Evolutionary conservation across 225 moss, liverwort and hornwort genomes (phyloP).

Genomic region (Rhytidiadelphus loreus): DNA sequence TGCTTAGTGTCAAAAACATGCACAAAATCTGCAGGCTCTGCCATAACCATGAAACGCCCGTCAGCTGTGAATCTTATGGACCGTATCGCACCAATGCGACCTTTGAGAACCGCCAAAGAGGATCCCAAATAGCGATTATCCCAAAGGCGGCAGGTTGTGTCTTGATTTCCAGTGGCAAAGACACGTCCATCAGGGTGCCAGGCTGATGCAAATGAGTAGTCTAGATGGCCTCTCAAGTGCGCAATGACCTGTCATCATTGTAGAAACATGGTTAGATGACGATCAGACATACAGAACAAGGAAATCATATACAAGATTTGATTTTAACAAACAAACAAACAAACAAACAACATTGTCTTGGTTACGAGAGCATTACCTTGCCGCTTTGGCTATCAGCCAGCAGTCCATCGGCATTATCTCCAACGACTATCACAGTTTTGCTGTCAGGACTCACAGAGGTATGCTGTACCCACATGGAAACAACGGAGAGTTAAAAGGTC

Average conservation of each 20-base stretch:
- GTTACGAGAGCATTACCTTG: conserved; percentile 37
- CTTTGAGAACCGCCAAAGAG: conserved; percentile 78
- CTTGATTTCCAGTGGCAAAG: conserved; percentile 93
- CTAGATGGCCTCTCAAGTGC: conserved; percentile 66
- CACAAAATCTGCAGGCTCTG: conserved; percentile 96
- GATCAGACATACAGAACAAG: neutral
- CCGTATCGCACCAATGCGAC: conserved; percentile 86
- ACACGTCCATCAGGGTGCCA: conserved; percentile 91
- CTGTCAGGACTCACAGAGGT: conserved; percentile 42
- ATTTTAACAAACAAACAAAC: neutral
- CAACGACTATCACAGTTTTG: conserved; percentile 74
- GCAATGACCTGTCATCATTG: conserved; percentile 54
- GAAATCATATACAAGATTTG: neutral
- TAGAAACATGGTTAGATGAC: neutral
- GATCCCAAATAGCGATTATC: conserved; percentile 60
- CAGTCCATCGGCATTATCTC: conserved; percentile 83
- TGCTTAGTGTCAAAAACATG: conserved; percentile 86
- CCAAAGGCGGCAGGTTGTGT: conserved; percentile 94
- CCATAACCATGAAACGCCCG: conserved; percentile 96
- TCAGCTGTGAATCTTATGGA: conserved; percentile 85
- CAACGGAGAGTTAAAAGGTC: neutral
- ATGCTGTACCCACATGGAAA: conserved; percentile 24
- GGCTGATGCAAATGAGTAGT: conserved; percentile 93
- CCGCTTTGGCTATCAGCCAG: conserved; percentile 78
- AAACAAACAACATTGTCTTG: neutral